Conservation (phyloP, 129 eudicot species). For the Helichrysum umbraculigerum region DNA sequence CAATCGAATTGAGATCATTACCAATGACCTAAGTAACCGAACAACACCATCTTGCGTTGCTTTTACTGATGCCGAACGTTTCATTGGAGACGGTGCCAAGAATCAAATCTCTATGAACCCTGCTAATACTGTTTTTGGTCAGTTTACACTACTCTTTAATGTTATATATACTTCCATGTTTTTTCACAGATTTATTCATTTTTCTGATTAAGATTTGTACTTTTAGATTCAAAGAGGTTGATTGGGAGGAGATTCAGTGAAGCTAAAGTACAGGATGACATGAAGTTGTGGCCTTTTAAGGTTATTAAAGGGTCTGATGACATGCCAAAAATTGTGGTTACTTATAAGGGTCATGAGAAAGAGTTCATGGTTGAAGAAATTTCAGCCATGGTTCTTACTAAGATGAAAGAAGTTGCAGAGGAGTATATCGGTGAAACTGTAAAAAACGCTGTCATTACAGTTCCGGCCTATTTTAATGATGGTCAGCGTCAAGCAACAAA, state of each 20-base stretch:
- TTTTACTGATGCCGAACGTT: not conserved
- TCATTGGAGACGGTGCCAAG: conserved; percentile 18
- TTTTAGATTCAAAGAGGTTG: conserved; percentile 21
- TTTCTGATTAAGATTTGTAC: not conserved
- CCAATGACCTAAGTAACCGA: conserved; percentile 11
- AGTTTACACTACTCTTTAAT: not conserved
- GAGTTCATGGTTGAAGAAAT: conserved; percentile 14
- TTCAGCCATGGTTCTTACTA: not conserved
- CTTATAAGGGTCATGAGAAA: not conserved
- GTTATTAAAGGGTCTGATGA: conserved; percentile 3
- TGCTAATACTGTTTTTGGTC: conserved; percentile 6
- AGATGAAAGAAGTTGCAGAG: not conserved
- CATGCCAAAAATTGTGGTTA: conserved; percentile 22
- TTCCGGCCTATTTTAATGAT: conserved; percentile 23
- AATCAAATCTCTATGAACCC: conserved; percentile 19
- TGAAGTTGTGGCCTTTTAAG: not conserved
- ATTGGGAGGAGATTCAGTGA: conserved; percentile 24
- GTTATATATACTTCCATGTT: not conserved
- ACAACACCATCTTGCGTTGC: not conserved
- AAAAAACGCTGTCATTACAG: conserved; percentile 9
- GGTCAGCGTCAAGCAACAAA: conserved; percentile 24
- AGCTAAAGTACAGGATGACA: not conserved
- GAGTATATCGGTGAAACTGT: not conserved
- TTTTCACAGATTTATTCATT: not conserved
- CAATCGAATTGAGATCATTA: conserved; percentile 9